A percentile compares a stretch with the other conserved stretches of the same genome.
phyloP scores from a whole-genome alignment of 2,329 filamentous ascomycete genomes.

The Aspergillus candidus region DNA sequence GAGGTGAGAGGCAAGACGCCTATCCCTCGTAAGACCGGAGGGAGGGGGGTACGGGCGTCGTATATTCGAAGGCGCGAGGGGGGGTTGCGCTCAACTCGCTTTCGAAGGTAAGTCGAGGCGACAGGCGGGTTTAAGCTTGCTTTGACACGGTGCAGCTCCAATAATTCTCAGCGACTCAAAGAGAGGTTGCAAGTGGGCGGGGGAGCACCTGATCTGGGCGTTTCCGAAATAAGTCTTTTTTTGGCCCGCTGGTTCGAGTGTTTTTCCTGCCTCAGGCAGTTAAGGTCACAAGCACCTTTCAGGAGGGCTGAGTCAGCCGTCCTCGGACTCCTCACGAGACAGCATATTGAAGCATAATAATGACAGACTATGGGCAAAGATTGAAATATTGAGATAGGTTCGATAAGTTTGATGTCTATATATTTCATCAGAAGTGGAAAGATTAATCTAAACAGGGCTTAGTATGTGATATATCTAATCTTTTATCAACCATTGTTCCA shows the following conservation, averaged over 20 bases:
- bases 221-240: slow-evolving; percentile 3
- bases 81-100: neutral
- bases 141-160: slow-evolving; percentile 5
- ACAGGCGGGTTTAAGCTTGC: neutral
- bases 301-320: too few species aligned
- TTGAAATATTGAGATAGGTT: too few species aligned
- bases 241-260: neutral
- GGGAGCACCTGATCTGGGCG: slow-evolving; percentile 2
- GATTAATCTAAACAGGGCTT: too few species aligned
- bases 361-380: too few species aligned
- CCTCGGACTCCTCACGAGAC: too few species aligned
- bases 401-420: too few species aligned
- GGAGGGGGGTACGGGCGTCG: slow-evolving; percentile 5
- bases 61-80: neutral
- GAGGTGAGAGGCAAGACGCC: slow-evolving; percentile 1
- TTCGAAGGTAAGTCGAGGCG: neutral
- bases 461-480: too few species aligned
- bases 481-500: too few species aligned
- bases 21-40: slow-evolving; percentile 9
- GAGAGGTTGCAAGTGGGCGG: slow-evolving; percentile 9
- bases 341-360: too few species aligned
- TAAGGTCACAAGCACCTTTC: too few species aligned
- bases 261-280: too few species aligned
- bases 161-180: slow-evolving; percentile 7
- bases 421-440: too few species aligned